Evolutionary conservation across 2,329 filamentous ascomycete species (phyloP).

Genomic region (Cordyceps fumosorosea): DNA sequence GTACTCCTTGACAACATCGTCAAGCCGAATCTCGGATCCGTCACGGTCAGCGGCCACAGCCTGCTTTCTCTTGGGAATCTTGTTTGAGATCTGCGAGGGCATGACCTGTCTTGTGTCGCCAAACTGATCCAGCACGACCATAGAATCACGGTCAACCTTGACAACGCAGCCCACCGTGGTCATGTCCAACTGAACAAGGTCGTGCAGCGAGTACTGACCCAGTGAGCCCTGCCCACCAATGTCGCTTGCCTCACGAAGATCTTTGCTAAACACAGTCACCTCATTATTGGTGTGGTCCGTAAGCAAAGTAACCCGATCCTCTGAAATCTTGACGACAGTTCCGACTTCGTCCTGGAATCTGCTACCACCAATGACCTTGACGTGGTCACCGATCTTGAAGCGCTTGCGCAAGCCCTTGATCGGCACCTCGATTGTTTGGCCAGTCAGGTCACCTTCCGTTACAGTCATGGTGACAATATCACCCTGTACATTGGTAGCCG

Average conservation of each 20-base stretch:
- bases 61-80: constrained; percentile 72
- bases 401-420: constrained; percentile 87
- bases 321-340: constrained; percentile 89
- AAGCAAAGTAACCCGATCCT: constrained; percentile 86
- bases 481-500: constrained; percentile 75
- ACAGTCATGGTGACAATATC: constrained; percentile 90
- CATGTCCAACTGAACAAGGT: constrained; percentile 88
- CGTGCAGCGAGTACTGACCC: constrained; percentile 87
- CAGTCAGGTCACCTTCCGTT: constrained; percentile 71
- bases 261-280: constrained; percentile 96
- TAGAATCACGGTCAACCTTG: constrained; percentile 89
- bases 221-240: constrained; percentile 77
- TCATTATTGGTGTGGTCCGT: constrained; percentile 90
- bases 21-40: constrained; percentile 83
- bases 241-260: constrained; percentile 87
- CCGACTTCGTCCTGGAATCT: constrained; percentile 92
- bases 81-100: constrained; percentile 87
- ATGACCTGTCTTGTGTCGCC: constrained; percentile 75
- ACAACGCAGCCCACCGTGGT: constrained; percentile 89
- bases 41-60: constrained; percentile 89
- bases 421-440: constrained; percentile 85
- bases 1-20: constrained; percentile 88
- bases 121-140: constrained; percentile 86
- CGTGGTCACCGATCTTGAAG: constrained; percentile 90
- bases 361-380: constrained; percentile 96